Base-by-base conservation (phyloP, 1,284 basidiomycete genomes). In the Apiotrichum montevideense region DNA sequence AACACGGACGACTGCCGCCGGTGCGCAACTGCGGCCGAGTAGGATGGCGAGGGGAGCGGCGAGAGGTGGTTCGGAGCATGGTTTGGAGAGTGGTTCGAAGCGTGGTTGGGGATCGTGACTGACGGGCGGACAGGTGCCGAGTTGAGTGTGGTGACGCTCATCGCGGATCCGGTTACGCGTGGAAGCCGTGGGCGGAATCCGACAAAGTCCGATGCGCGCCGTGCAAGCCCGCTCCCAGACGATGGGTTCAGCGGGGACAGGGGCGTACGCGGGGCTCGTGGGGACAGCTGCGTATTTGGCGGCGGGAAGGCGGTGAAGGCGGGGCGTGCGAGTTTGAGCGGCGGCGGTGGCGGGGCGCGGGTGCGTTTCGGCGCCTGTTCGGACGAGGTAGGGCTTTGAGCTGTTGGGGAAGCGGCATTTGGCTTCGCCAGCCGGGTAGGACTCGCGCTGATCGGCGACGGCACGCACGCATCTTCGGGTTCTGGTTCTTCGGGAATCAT, bases 1-100 rank as follows among this genome's bases (percentile, higher is more conserved):
- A 64, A 56, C 58, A 68, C 69, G 9, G 66, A 69, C 2, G 71
- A 73, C 14, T 65, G 50, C 11, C 72, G 60, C 35, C 70, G 59
- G n/a, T 34, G 52, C 11, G 37, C 4, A 10, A 13, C 13, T 39
- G 37, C 37, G 37, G 13, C 8, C 37, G 54, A 14, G 54, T 41
- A 39, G 21, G 21, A 21, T 21, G 21, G 21, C 21, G 21, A 21
- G 21, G 21, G 21, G 21, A 21, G 21, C 44, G 21, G 21, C 4
- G 32, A 29, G 29, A 35, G 47, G 34, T 49, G 47, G 35, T 49
- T 13, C n/a, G 47, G 45, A 6, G 45, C 21, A 21, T 21, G n/a
- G 29, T 21, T 33, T 13, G 11, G 10, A 52, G 51, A 2, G 42
- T 35, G 7, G 43, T 11, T 9, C 32, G 33, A 11, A 10, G 35